Conservation (phyloP, 2,329 filamentous ascomycete genomes). For the Microsporum canis region DNA sequence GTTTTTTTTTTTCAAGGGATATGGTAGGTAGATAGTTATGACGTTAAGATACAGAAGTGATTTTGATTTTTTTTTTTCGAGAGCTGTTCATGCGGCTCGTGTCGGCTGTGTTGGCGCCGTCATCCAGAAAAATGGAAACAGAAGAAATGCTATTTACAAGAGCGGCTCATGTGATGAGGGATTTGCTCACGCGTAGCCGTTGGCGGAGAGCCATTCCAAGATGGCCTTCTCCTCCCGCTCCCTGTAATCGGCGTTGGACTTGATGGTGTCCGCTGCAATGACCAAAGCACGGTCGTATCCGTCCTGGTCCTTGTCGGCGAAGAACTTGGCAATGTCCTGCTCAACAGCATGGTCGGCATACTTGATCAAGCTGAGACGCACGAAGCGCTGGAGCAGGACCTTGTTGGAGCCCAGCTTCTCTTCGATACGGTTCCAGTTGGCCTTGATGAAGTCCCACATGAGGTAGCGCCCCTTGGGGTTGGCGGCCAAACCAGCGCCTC, state of each 20-base stretch:
- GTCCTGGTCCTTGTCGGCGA: conserved; percentile 71
- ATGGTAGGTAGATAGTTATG: background rate
- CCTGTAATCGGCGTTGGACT: conserved; percentile 71
- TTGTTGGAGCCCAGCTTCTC: conserved; percentile 67
- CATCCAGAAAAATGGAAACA: background rate
- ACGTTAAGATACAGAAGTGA: background rate
- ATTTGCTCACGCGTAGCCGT: conserved; percentile 39
- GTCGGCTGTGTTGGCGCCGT: background rate
- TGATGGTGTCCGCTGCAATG: conserved; percentile 76
- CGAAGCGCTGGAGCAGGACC: conserved; percentile 78
- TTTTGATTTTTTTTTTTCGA: background rate
- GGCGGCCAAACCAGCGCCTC: conserved; percentile 57
- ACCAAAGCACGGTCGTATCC: conserved; percentile 77
- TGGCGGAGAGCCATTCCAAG: conserved; percentile 63
- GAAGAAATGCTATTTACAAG: background rate
- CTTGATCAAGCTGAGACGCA: conserved; percentile 64
- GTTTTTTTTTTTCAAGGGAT: too few relatives aligned
- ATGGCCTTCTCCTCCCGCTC: conserved; percentile 61
- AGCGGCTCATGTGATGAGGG: background rate
- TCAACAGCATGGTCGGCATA: conserved; percentile 61
- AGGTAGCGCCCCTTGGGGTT: conserved; percentile 63
- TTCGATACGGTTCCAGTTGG: conserved; percentile 65
- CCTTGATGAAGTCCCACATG: conserved; percentile 77
- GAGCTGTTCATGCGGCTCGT: background rate
- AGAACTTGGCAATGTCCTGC: conserved; percentile 73